Evolutionary conservation across 768 basidiomycete genomes (phyloP), one percentile per base, ranked within the genome.

Genomic region (Pilatotrama ljubarskyi): DNA sequence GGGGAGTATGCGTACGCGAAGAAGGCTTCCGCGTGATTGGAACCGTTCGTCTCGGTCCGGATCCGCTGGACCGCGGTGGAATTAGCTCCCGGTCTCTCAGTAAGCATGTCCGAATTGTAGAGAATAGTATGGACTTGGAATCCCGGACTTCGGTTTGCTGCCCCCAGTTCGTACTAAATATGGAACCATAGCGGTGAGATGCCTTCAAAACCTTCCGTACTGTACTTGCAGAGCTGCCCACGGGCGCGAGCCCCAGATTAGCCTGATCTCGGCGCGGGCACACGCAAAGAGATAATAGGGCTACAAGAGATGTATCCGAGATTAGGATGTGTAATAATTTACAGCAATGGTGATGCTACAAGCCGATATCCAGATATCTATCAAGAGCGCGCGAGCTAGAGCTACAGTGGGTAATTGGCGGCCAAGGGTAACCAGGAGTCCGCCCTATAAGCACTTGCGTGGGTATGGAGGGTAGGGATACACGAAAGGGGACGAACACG

Each of bases 1-100:
- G 74, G 74, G 32, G 61, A 71, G 42, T 75, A 74, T 58, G 62
- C 65, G 6, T 74, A 69, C 57, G 70, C 60, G 24, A 64, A 49
- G 37, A 36, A 26, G n/a, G 15, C 18, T 0, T 38, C 47, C 5
- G 29, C 29, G 29, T 32, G 29, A 32, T 32, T 32, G 29, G 10
- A 10, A 32, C 10, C 29, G 29, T 4, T 32, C 5, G 10, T 5
- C 10, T 10, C 10, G 29, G 10, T 32, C 4, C 29, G 29, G 29
- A 4, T 32, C 29, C n/a, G n/a, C n/a, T n/a, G n/a, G n/a, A n/a
- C n/a, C n/a, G n/a, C n/a, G n/a, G n/a, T n/a, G n/a, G n/a, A n/a
- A n/a, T n/a, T n/a, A n/a, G n/a, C n/a, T n/a, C n/a, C n/a, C n/a
- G n/a, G n/a, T n/a, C 5, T 32, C 10, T 4, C 10, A 32, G 29